Percentiles rank a stretch among this genome's conserved stretches.
phyloP scores from a whole-genome alignment of 1,284 basidiomycete genomes.

The Moesziomyces globuligerus region DNA sequence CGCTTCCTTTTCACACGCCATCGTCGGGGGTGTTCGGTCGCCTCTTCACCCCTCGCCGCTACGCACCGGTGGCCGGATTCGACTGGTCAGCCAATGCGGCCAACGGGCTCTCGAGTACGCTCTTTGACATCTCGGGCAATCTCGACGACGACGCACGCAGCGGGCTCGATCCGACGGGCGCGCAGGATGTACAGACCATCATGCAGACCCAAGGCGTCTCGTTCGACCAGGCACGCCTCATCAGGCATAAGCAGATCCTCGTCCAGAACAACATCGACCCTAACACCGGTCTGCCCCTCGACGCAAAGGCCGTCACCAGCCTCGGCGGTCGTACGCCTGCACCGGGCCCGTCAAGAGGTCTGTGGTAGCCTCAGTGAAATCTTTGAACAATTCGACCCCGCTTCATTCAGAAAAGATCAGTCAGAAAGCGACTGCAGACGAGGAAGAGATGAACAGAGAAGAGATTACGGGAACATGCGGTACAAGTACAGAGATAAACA shows the following conservation, averaged over 20 bases:
- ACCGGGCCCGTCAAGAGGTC: background rate
- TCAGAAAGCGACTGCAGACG: background rate
- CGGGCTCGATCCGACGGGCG: conserved; percentile 56
- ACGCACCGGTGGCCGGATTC: conserved; percentile 14
- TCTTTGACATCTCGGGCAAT: conserved; percentile 63
- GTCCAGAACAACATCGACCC: conserved; percentile 61
- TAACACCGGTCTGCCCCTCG: conserved; percentile 59
- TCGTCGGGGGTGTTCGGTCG: conserved; percentile 1
- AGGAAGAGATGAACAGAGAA: background rate
- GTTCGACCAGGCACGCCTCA: conserved; percentile 63
- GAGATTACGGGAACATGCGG: background rate
- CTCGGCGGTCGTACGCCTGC: conserved; percentile 21
- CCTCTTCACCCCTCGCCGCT: conserved; percentile 8
- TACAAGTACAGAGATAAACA: conserved; percentile 12
- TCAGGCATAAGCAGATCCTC: conserved; percentile 56
- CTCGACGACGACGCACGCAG: conserved; percentile 51
- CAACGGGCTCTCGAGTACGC: conserved; percentile 47
- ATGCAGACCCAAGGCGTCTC: conserved; percentile 52
- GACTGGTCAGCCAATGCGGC: conserved; percentile 47
- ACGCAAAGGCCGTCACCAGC: conserved; percentile 61
- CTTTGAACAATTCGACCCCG: background rate
- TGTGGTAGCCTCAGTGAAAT: background rate
- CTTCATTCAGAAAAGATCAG: no score
- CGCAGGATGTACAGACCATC: conserved; percentile 55
- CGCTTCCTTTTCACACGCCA: background rate